Evolutionary conservation across 1,139 yeast genomes (phyloP), one percentile per base, ranked within the genome.

Genomic region (Blastobotrys apis): DNA sequence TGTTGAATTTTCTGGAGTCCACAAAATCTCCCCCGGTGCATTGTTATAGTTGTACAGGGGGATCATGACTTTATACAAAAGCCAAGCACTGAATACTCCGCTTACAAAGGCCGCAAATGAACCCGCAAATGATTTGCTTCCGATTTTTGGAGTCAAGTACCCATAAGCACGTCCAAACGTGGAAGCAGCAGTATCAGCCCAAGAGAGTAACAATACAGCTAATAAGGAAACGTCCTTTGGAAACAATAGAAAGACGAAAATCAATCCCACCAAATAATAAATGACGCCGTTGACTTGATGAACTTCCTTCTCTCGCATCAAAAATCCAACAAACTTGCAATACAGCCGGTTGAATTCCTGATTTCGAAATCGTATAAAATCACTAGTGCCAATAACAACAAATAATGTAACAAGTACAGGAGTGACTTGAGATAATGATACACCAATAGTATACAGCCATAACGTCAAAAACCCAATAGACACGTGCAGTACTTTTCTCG

Each of bases 161-260:
- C 97, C 97, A 63, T 69, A 87, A 43, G 75, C 75, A 53, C 97
- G 75, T 19, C 97, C 98, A 58, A 90, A 66, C 1, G 97, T 86
- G 3, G 97, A 86, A 2, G 98, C 98, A 4, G 97, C 94, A 8
- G 97, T 88, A 62, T 92, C 98, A 9, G 95, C 90, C 97, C 97
- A 92, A 60, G 96, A 84, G 52, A 92, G 74, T 46, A 92, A 69
- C 53, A 88, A 71, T 6, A 87, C 79, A 22, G 95, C 74, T 70
- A 88, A 72, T 21, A 90, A 70, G 1, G 82, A 73, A 41, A 92
- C 80, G 60, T 92, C 98, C 66, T 87, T 87, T 13, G 94, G 83
- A 56, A 80, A 81, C 15, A 78, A 62, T 1, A 72, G 55, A 57
- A 87, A 84, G 4, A 90, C 87, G 49, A 85, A 67, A 25, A 80